A percentile compares a stretch with the other conserved stretches of the same genome.
These are phyloP conservation scores for Tuber calosporum DNA, from an alignment of 495 filamentous ascomycete genomes.

Conservation along the genomic window DNA sequence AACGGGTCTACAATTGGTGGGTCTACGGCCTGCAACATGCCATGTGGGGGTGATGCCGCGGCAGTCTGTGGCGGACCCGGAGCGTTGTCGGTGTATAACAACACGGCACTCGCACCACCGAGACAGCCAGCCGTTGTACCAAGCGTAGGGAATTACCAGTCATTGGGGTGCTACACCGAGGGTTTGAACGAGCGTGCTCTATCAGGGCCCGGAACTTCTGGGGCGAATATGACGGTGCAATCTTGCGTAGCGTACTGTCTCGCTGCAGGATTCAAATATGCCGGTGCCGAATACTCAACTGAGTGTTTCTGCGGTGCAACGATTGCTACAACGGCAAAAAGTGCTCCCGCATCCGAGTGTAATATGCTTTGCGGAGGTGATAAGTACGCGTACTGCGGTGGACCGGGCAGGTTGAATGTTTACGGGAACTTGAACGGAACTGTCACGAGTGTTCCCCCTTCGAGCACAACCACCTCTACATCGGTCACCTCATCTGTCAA, in stretches of 20 bases:
- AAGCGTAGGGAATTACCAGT: slow-evolving; percentile 46
- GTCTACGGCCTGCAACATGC: slow-evolving; percentile 40
- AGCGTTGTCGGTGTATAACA: slow-evolving; percentile 44
- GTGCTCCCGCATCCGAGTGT: slow-evolving; percentile 18
- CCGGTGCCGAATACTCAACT: slow-evolving; percentile 61
- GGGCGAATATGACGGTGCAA: slow-evolving; percentile 51
- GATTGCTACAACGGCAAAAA: slow-evolving; percentile 26
- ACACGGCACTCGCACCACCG: slow-evolving; percentile 36
- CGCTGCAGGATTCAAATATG: slow-evolving; percentile 47
- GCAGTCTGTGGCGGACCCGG: slow-evolving; percentile 47
- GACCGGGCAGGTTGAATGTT: slow-evolving; percentile 19
- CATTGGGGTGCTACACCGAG: slow-evolving; percentile 59
- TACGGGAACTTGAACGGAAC: slow-evolving; percentile 35
- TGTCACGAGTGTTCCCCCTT: background rate
- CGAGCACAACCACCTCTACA: slow-evolving; percentile 12
- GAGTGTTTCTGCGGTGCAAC: slow-evolving; percentile 63
- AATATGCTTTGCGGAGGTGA: slow-evolving; percentile 37
- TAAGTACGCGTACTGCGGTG: slow-evolving; percentile 24
- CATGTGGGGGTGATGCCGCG: slow-evolving; percentile 42
- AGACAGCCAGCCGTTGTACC: slow-evolving; percentile 15
- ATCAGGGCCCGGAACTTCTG: slow-evolving; percentile 18
- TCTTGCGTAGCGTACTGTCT: slow-evolving; percentile 50
- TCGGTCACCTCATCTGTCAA: background rate
- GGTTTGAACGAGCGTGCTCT: slow-evolving; percentile 55
- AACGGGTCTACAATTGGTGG: slow-evolving; percentile 32